These are phyloP conservation scores for Hydnomerulius pinastri DNA, from an alignment of 768 basidiomycete species.

Conservation along the genomic window DNA sequence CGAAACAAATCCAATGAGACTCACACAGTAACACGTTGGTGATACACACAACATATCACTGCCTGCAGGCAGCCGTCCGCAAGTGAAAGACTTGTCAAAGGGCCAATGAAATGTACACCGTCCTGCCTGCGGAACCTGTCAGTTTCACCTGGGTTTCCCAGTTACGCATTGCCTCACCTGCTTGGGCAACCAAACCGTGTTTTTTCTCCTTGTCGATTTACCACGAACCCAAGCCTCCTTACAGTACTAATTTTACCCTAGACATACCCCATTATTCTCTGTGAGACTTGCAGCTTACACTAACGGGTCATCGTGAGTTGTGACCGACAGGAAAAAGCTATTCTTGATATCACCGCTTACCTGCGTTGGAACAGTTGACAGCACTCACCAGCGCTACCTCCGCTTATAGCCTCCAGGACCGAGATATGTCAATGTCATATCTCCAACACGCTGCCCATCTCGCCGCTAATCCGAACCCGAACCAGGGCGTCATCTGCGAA, in stretches of 20 bases:
- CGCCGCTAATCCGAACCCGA: slow-evolving; percentile 4
- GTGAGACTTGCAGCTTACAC: background rate
- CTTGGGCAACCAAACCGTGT: slow-evolving; percentile 4
- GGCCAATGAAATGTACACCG: background rate
- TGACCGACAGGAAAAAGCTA: background rate
- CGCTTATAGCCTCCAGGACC: background rate
- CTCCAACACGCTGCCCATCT: slow-evolving; percentile 9
- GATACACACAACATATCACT: slow-evolving; percentile 6
- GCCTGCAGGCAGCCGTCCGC: slow-evolving; percentile 5
- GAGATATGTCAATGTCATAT: slow-evolving; percentile 15
- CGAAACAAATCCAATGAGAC: slow-evolving; percentile 8
- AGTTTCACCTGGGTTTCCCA: background rate
- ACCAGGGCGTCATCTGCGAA: slow-evolving; percentile 46
- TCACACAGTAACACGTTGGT: background rate
- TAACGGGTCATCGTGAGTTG: too few relatives aligned
- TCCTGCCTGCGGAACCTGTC: background rate
- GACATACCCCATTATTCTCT: background rate
- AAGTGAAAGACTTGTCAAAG: slow-evolving; percentile 3
- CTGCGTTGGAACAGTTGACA: background rate
- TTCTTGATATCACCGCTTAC: slow-evolving; percentile 1
- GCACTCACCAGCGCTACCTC: background rate
- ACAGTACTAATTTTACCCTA: slow-evolving; percentile 4
- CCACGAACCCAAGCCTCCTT: background rate
- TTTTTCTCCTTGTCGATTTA: background rate
- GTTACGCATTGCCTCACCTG: slow-evolving; percentile 1